Evolutionary conservation across 768 basidiomycete genomes (phyloP).

Genomic region (Phaffia tasmanica): DNA sequence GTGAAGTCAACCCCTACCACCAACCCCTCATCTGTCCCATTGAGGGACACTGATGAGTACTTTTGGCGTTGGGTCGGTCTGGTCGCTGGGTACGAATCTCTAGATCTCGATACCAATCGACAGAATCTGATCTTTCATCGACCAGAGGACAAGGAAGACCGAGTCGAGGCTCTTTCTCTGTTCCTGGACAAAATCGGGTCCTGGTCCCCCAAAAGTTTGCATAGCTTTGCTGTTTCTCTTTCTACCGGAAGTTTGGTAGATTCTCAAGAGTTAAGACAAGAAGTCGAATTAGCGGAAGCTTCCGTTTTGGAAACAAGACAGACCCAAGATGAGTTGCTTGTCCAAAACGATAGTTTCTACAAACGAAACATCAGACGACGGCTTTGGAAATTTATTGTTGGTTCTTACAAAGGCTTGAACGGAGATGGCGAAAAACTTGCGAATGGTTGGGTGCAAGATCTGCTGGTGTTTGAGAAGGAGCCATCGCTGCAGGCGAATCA

Average conservation of each 20-base stretch:
- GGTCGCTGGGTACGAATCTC: not conserved
- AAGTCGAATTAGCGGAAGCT: not conserved
- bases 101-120: not conserved
- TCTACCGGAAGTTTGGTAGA: not conserved
- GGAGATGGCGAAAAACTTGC: not conserved
- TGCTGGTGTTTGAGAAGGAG: not conserved
- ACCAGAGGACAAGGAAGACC: not conserved
- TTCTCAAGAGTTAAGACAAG: not conserved
- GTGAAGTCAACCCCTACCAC: too few relatives aligned
- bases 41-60: not conserved
- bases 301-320: not conserved
- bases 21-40: too few relatives aligned
- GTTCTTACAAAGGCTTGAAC: not conserved
- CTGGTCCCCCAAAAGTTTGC: not conserved
- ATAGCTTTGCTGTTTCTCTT: not conserved
- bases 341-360: not conserved
- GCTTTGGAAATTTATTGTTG: not conserved
- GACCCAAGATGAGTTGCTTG: not conserved
- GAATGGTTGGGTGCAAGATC: slow-evolving; percentile 3
- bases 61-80: slow-evolving; percentile 20
- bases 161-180: slow-evolving; percentile 9
- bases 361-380: not conserved
- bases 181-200: slow-evolving; percentile 12
- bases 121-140: not conserved
- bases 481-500: too few relatives aligned